These are phyloP conservation scores for Fomitopsis pinicola DNA, from an alignment of 1,284 basidiomycete genomes.

Conservation along the genomic window DNA sequence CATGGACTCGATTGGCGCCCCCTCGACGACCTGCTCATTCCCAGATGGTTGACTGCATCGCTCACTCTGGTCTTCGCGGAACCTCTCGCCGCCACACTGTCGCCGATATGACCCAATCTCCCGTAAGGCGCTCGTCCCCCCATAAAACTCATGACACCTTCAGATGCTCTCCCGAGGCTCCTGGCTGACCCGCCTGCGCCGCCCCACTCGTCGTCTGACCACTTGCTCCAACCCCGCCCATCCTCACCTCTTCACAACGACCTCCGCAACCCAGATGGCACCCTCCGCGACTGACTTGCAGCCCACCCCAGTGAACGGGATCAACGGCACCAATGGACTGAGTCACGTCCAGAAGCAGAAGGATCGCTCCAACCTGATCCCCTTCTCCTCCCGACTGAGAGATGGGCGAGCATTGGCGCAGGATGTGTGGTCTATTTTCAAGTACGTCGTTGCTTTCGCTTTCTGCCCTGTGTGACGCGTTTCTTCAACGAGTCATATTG, in stretches of 20 bases:
- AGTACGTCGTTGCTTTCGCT: constrained; percentile 39
- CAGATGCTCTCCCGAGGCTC: background rate
- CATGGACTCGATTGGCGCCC: background rate
- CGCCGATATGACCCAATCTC: constrained; percentile 4
- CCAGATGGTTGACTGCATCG: background rate
- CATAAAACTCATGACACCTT: background rate
- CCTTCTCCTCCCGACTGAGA: constrained; percentile 62
- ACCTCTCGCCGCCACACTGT: background rate
- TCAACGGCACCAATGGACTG: constrained; percentile 12
- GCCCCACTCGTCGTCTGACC: background rate
- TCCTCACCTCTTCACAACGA: background rate
- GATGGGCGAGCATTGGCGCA: constrained; percentile 73
- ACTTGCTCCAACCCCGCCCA: background rate
- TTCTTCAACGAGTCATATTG: background rate
- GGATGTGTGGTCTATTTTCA: constrained; percentile 93
- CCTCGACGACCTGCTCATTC: background rate
- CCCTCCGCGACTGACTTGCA: constrained; percentile 1
- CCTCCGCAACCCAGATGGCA: constrained; percentile 4
- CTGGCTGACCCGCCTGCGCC: background rate
- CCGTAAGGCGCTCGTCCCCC: background rate
- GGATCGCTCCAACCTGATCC: constrained; percentile 49
- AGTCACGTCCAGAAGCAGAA: constrained; percentile 11
- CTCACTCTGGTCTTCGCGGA: background rate
- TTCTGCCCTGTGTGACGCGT: background rate
- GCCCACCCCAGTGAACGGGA: constrained; percentile 6